Evolutionary conservation across 495 filamentous ascomycete species (phyloP), one percentile per base, ranked within the genome.

Genomic region (Penicillium herquei): DNA sequence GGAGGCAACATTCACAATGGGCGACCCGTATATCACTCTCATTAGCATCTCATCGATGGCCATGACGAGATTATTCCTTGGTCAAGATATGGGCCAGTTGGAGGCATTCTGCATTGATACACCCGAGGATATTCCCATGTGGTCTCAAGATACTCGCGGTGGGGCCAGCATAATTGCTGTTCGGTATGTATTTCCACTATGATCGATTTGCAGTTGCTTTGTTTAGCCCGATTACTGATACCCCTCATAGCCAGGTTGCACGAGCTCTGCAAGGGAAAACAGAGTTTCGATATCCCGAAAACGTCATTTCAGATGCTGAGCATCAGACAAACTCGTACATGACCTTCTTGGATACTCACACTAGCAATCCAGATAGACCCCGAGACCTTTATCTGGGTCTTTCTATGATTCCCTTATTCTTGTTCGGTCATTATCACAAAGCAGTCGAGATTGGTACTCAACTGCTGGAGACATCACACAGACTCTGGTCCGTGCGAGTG

Each of bases 231-330:
- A 32, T 37, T 32, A 40, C 57, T 63, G 49, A 63, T 56, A 14
- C 18, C 35, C 11, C 31, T 59, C 21, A 39, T 54, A 74, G 86
- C 59, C 91, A 96, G 72, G 85, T 86, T 51, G 83, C 83, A 44
- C 81, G 90, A 13, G 89, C 92, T 14, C 69, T 96, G 31, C 89
- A 93, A 73, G 92, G 92, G 37, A 96, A 92, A 69, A 96, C 92
- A 0, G 73, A 78, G n/a, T 77, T 71, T 17, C 67, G 71, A 2
- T 70, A 72, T 9, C 68, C 88, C 3, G 68, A 81, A 0, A 76
- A 78, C 26, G 76, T 93, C 26, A 79, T 96, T 76, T 84, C 78
- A 40, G 91, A 96, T 61, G 82, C 84, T 6, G 72, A 86, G 10
- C 91, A 95, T 65, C 77, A 81, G 54, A 78, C 84, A 5, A 47